These are phyloP conservation scores for Xylaria sp. DNA, from an alignment of 2,329 filamentous ascomycete genomes.

Conservation along the genomic window DNA sequence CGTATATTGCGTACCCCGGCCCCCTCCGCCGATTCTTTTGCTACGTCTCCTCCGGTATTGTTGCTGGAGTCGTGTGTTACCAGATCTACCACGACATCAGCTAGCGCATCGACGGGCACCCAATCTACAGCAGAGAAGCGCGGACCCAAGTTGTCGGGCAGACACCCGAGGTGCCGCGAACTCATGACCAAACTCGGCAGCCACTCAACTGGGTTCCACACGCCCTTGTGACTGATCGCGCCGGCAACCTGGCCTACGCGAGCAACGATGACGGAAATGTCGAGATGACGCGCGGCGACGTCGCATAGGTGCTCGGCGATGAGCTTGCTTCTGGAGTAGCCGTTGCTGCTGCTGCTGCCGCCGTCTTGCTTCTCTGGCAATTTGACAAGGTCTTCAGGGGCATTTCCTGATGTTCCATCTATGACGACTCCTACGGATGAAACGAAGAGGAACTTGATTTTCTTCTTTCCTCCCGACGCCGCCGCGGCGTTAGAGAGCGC, in stretches of 20 bases:
- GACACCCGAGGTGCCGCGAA: conserved; percentile 49
- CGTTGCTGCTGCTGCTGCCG: conserved; percentile 23
- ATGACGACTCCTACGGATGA: conserved; percentile 40
- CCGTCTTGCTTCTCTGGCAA: conserved; percentile 9
- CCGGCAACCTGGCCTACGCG: conserved; percentile 48
- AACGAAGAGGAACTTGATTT: conserved; percentile 38
- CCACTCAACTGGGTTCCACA: conserved; percentile 56
- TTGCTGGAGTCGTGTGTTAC: background rate
- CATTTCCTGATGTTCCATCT: conserved; percentile 7
- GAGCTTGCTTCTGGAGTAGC: conserved; percentile 46
- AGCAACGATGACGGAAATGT: conserved; percentile 32
- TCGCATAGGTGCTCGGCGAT: conserved; percentile 44
- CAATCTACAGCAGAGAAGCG: conserved; percentile 52
- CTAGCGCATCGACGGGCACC: conserved; percentile 56
- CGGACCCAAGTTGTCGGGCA: conserved; percentile 52
- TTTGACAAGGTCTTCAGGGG: conserved; percentile 36
- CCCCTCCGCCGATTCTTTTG: background rate
- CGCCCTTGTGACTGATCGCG: conserved; percentile 36
- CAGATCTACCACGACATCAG: conserved; percentile 51
- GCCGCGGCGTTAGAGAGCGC: conserved; percentile 32
- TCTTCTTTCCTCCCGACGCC: background rate
- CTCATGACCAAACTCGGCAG: conserved; percentile 55
- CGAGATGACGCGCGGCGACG: conserved; percentile 35
- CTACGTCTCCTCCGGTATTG: background rate
- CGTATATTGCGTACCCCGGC: conserved; percentile 43